Conservation (phyloP, 257 asterid species). For the Lavandula angustifolia region DNA sequence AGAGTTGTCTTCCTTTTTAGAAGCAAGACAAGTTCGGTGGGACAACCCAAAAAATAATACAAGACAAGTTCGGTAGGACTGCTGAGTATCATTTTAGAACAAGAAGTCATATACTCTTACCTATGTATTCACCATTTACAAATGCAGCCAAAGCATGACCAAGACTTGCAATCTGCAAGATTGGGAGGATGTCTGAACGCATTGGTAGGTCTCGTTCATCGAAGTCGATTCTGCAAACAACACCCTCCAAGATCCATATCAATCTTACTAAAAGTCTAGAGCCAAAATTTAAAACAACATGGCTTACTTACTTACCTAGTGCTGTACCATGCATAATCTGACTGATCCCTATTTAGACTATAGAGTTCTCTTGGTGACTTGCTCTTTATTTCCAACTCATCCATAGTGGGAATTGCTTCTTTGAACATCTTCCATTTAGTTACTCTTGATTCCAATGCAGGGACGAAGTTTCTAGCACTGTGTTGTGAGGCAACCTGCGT, state of each 20-base stretch:
- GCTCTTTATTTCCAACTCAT: slow-evolving; percentile 45
- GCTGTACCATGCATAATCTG: slow-evolving; percentile 95
- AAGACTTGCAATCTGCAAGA: slow-evolving; percentile 74
- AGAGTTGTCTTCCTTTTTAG: neutral
- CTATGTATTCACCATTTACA: slow-evolving; percentile 71
- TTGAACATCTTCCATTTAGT: slow-evolving; percentile 62
- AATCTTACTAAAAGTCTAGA: no score
- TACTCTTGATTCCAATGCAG: slow-evolving; percentile 41
- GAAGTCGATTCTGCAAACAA: slow-evolving; percentile 49
- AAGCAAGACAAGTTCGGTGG: neutral
- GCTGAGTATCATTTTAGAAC: no score
- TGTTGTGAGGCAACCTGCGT: slow-evolving; percentile 76
- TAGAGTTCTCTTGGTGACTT: slow-evolving; percentile 65
- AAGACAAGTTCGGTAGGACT: no score
- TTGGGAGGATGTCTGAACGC: slow-evolving; percentile 67
- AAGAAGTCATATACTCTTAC: slow-evolving; percentile 34
- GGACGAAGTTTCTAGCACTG: slow-evolving; percentile 61
- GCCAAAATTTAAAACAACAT: no score
- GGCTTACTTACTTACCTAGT: slow-evolving; percentile 49
- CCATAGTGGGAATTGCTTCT: slow-evolving; percentile 53
- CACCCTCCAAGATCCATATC: neutral
- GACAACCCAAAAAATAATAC: no score
- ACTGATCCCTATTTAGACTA: slow-evolving; percentile 52
- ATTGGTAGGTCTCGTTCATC: slow-evolving; percentile 69
- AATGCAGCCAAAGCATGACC: slow-evolving; percentile 85